phyloP scores from a whole-genome alignment of 768 basidiomycete genomes.

The Trametes punicea region DNA sequence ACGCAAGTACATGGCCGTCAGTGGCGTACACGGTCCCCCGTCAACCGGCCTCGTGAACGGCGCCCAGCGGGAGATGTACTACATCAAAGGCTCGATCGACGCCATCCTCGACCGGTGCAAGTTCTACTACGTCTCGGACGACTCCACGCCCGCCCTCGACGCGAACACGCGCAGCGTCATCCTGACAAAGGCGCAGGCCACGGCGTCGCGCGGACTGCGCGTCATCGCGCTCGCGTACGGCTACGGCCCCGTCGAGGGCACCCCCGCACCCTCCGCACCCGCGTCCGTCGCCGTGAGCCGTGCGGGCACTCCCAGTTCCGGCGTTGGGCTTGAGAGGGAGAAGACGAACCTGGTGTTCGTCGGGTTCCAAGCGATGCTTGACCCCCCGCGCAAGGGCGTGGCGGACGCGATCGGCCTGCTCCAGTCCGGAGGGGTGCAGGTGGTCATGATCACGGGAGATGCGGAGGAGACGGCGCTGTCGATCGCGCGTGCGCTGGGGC shows the following conservation, averaged over 20 bases:
- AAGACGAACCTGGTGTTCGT: slow-evolving; percentile 71
- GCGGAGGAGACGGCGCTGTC: slow-evolving; percentile 87
- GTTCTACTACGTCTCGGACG: slow-evolving; percentile 86
- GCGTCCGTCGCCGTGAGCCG: slow-evolving; percentile 28
- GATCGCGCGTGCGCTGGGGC: slow-evolving; percentile 82
- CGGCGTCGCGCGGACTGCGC: slow-evolving; percentile 75
- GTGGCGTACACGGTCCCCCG: slow-evolving; percentile 57
- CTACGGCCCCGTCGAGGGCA: slow-evolving; percentile 51
- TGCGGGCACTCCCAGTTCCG: slow-evolving; percentile 17
- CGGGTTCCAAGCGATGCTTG: slow-evolving; percentile 93
- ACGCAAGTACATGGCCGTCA: slow-evolving; percentile 89
- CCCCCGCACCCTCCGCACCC: slow-evolving; percentile 17
- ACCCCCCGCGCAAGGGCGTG: slow-evolving; percentile 93
- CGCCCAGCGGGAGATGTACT: slow-evolving; percentile 68
- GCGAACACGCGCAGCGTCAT: slow-evolving; percentile 64
- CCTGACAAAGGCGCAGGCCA: slow-evolving; percentile 61
- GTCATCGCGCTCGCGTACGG: slow-evolving; percentile 94
- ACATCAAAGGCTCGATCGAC: slow-evolving; percentile 92
- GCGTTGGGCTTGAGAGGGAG: slow-evolving; percentile 34
- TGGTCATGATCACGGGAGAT: slow-evolving; percentile 99
- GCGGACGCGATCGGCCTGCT: slow-evolving; percentile 80
- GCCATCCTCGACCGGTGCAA: slow-evolving; percentile 81
- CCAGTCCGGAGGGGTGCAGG: slow-evolving; percentile 84
- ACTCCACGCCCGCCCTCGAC: slow-evolving; percentile 82
- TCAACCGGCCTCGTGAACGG: slow-evolving; percentile 24